Conservation (phyloP, 495 filamentous ascomycete genomes). For the Entonaema liquescens region DNA sequence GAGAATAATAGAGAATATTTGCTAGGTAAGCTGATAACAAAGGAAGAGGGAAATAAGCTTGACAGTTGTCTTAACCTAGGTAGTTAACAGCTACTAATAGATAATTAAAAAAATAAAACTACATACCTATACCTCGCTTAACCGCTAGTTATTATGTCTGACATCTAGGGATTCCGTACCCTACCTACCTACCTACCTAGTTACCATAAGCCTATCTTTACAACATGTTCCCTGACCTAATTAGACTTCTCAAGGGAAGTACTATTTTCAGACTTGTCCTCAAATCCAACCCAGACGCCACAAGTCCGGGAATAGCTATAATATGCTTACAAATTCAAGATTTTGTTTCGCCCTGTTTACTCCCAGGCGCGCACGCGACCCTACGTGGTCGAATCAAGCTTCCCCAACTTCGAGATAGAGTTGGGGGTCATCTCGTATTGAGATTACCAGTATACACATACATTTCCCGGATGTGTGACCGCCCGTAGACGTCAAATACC, state of each 20-base stretch:
- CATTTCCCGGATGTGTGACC: background rate
- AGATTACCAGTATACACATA: background rate
- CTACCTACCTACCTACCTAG: too few relatives aligned
- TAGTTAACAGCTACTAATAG: too few relatives aligned
- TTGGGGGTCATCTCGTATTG: conserved; percentile 12
- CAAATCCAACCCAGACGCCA: background rate
- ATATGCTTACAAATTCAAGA: background rate
- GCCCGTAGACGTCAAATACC: background rate
- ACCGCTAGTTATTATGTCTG: too few relatives aligned
- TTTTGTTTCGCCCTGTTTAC: background rate
- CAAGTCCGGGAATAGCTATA: background rate
- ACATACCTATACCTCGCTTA: too few relatives aligned
- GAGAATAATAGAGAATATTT: too few relatives aligned
- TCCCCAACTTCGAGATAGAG: conserved; percentile 3
- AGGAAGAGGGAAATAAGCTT: too few relatives aligned
- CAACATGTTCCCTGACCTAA: background rate
- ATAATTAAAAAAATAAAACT: too few relatives aligned
- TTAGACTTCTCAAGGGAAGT: background rate
- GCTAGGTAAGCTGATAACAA: too few relatives aligned
- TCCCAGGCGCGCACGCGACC: background rate
- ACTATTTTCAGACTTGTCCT: background rate
- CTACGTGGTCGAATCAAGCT: background rate
- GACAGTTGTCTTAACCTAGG: too few relatives aligned
- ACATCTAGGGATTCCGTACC: too few relatives aligned
- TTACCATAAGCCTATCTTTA: too few relatives aligned